Conservation (phyloP, 2,329 filamentous ascomycete species). For the Cercospora nicotianae region DNA sequence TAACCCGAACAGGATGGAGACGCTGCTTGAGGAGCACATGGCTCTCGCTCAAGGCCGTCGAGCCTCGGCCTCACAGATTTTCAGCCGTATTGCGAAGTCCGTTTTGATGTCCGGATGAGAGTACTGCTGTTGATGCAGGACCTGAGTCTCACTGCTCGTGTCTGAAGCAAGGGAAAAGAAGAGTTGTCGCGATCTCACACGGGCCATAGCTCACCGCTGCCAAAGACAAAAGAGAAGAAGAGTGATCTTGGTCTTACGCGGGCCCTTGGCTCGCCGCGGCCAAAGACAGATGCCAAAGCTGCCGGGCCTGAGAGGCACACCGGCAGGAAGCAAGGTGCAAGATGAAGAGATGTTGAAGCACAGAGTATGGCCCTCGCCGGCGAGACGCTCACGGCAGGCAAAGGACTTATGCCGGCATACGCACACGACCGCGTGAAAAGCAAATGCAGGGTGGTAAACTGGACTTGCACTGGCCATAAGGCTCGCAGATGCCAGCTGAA, state of each 20-base stretch:
- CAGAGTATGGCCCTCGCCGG: neutral
- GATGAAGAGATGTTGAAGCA: neutral
- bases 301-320: neutral
- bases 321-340: neutral
- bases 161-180: neutral
- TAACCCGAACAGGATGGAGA: neutral
- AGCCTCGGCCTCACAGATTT: neutral
- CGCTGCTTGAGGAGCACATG: neutral
- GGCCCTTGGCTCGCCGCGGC: slow-evolving; percentile 2
- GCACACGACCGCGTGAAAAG: neutral
- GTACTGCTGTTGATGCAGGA: neutral
- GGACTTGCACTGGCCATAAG: slow-evolving; percentile 7
- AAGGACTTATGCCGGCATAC: slow-evolving; percentile 13
- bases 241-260: neutral
- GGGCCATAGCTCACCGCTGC: neutral
- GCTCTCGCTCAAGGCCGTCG: neutral
- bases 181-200: neutral
- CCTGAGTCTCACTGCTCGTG: neutral
- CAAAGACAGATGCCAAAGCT: neutral
- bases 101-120: neutral
- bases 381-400: neutral
- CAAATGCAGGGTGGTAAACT: neutral
- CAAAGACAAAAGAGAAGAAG: neutral
- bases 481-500: slow-evolving; percentile 12
- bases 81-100: neutral